These are phyloP conservation scores for Drechslera avenae DNA, from an alignment of 2,329 filamentous ascomycete species.

Conservation along the genomic window DNA sequence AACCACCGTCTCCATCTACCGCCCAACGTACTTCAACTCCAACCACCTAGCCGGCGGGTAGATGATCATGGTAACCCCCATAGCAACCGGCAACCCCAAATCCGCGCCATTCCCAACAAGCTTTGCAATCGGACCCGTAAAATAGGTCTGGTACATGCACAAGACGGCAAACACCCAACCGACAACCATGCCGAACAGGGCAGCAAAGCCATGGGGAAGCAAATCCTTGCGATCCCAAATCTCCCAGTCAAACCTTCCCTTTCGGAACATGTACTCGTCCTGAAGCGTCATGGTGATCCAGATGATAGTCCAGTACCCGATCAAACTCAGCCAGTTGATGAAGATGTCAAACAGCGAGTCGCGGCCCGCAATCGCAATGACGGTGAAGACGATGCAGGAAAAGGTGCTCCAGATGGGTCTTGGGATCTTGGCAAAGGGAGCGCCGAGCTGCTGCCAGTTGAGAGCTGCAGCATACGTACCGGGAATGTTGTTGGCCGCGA, in stretches of 20 bases:
- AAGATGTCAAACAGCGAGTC: slow-evolving; percentile 63
- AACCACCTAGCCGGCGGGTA: slow-evolving; percentile 60
- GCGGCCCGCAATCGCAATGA: slow-evolving; percentile 70
- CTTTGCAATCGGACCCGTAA: slow-evolving; percentile 27
- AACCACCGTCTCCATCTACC: slow-evolving; percentile 5
- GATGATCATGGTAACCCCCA: slow-evolving; percentile 58
- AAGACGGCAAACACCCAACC: not conserved
- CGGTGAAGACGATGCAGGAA: slow-evolving; percentile 55
- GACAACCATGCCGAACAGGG: not conserved
- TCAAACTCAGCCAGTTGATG: slow-evolving; percentile 62
- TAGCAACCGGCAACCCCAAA: slow-evolving; percentile 59
- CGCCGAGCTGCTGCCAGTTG: slow-evolving; percentile 68
- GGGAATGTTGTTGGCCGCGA: slow-evolving; percentile 64
- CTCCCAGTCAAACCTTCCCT: slow-evolving; percentile 26
- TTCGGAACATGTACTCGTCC: slow-evolving; percentile 31
- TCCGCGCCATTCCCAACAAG: slow-evolving; percentile 55
- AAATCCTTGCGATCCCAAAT: slow-evolving; percentile 30
- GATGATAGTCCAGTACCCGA: slow-evolving; percentile 36
- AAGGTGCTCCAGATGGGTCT: slow-evolving; percentile 70
- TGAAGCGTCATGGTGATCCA: slow-evolving; percentile 30
- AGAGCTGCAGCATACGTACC: slow-evolving; percentile 70
- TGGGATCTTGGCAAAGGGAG: slow-evolving; percentile 64
- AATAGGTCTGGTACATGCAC: slow-evolving; percentile 14
- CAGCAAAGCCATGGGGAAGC: slow-evolving; percentile 26
- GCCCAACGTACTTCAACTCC: slow-evolving; percentile 48